Conservation (phyloP, 2,329 filamentous ascomycete genomes). For the Colletotrichum tabaci region DNA sequence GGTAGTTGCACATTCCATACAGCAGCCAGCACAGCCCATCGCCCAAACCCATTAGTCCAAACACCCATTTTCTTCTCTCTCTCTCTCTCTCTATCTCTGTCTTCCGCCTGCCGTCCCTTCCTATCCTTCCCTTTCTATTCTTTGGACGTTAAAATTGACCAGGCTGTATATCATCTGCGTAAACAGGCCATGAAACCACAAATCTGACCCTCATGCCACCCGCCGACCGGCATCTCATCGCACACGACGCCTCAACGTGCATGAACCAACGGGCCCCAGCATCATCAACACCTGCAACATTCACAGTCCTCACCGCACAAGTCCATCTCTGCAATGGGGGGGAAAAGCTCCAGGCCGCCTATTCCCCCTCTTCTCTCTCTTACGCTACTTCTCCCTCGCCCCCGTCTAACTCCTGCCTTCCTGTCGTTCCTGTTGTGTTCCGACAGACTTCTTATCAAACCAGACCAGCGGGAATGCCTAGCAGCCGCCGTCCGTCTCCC, state of each 20-base stretch:
- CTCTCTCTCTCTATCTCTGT: background rate
- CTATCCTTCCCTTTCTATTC: constrained; percentile 34
- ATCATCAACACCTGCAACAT: constrained; percentile 10
- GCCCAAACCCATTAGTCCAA: background rate
- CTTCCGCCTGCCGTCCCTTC: background rate
- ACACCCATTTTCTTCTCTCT: background rate
- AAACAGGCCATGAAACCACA: too few relatives aligned
- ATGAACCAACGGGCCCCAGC: constrained; percentile 23
- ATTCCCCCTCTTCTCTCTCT: background rate
- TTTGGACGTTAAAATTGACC: too few relatives aligned
- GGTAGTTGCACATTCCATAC: background rate
- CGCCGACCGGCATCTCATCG: too few relatives aligned
- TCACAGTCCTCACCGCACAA: background rate
- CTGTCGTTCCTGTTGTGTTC: constrained; percentile 39
- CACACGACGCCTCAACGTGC: background rate
- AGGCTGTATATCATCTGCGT: too few relatives aligned
- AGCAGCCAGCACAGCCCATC: background rate
- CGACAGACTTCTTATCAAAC: constrained; percentile 37
- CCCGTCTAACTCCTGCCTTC: background rate
- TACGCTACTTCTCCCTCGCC: background rate
- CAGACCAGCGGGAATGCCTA: constrained; percentile 31
- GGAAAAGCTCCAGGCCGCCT: too few relatives aligned
- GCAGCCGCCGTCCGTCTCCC: background rate
- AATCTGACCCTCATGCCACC: too few relatives aligned
- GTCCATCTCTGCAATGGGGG: background rate